Evolutionary conservation across 805 yeast species (phyloP), one percentile per base, ranked within the genome.

Genomic region (Starmerella gropengiesseri): DNA sequence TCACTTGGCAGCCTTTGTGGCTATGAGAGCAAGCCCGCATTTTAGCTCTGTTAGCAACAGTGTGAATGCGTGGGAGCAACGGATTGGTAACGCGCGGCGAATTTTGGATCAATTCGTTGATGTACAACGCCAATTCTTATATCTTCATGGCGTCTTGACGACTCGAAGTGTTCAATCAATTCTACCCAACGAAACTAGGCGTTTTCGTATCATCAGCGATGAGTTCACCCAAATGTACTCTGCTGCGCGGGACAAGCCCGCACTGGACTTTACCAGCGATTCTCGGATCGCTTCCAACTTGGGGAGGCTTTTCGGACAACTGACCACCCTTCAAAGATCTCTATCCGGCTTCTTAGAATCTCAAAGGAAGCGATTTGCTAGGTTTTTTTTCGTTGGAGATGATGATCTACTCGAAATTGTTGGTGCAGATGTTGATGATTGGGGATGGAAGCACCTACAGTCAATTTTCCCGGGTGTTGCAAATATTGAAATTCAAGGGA

Each of bases 381-480:
- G 96, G 36, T 78, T 86, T 43, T 86, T 79, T 54, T 87, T 89
- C 56, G 63, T 89, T 21, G 95, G 96, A 5, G 89, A 89, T 57
- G 95, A 86, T 46, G 95, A 89, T 57, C 61, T 89, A 23, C 63
- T 89, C 26, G 94, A 84, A 47, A 71, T 89, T 30, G 71, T 89
- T 27, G 95, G 96, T 2, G 25, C 49, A 8, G 31, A 40, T 2
- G 61, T 57, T 5, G 65, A 78, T 4, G 75, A 77, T 2, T 38
- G 49, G 48, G 47, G 34, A 12, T 27, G 18, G 31, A 48, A 48
- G 25, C 40, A 40, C 14, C 34, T 48, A 2, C 30, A 29, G 2
- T 26, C 28, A 7, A 38, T 46, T 3, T 47, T 47, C 28, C 52
- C 43, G 1, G 43, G 44, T 11, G 40, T 43, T 2, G 22, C 42